Percentiles rank a stretch among this genome's conserved stretches.
Conservation (phyloP, 306 rosid genomes). For the Cercis canadensis region DNA sequence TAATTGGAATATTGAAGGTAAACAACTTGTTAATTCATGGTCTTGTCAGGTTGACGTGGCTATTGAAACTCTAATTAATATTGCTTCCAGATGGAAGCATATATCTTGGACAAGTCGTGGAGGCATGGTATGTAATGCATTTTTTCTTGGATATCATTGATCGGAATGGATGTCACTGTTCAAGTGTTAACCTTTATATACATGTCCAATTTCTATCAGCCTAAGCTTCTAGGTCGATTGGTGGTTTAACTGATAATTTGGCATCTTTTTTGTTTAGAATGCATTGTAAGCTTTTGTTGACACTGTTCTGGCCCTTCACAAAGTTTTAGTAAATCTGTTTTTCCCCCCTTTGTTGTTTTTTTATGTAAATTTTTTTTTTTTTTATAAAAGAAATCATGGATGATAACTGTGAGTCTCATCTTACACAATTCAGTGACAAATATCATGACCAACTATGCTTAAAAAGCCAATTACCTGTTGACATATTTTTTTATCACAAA, state of each 20-base stretch:
- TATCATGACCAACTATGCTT: slow-evolving; percentile 14
- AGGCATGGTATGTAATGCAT: slow-evolving; percentile 67
- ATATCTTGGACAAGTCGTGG: slow-evolving; percentile 88
- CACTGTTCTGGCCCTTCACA: background rate
- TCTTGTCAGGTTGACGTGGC: slow-evolving; percentile 64
- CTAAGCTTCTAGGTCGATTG: slow-evolving; percentile 6
- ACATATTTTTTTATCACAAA: background rate
- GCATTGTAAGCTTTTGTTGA: slow-evolving; percentile 8
- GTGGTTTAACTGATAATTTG: background rate
- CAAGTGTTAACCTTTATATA: slow-evolving; percentile 5
- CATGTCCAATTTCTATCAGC: slow-evolving; percentile 5
- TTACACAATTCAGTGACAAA: slow-evolving; percentile 10
- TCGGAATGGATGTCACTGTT: slow-evolving; percentile 8
- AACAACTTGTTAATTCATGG: too few species aligned
- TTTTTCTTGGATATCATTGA: slow-evolving; percentile 11
- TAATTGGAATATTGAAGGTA: too few species aligned
- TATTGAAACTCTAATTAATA: slow-evolving; percentile 46
- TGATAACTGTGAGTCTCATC: slow-evolving; percentile 12
- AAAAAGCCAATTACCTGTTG: background rate
- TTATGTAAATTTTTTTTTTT: background rate
- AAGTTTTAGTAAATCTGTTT: background rate
- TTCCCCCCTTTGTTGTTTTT: background rate
- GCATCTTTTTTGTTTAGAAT: slow-evolving; percentile 23
- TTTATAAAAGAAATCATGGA: too few species aligned
- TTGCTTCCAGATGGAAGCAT: slow-evolving; percentile 65